A percentile compares a stretch with the other conserved stretches of the same genome.
These are phyloP conservation scores for Heteromeles arbutifolia DNA, from an alignment of 306 rosid species.

Conservation along the genomic window DNA sequence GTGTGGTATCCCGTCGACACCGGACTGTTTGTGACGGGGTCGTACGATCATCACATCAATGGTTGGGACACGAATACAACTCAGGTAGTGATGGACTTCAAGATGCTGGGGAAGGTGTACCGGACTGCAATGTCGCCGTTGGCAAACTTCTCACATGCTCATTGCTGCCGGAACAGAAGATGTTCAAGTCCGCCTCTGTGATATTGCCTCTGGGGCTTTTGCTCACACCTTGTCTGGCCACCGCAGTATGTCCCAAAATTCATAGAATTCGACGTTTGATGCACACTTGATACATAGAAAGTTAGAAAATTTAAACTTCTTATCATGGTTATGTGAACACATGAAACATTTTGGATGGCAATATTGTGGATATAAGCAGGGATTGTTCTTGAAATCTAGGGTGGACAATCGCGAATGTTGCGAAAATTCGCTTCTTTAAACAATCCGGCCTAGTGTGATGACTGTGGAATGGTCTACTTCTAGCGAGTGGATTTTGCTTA, in stretches of 20 bases:
- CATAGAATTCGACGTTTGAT: too few relatives aligned
- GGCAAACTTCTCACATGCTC: conserved; percentile 81
- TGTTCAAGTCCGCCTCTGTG: conserved; percentile 96
- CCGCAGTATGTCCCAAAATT: conserved; percentile 49
- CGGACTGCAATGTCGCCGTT: conserved; percentile 87
- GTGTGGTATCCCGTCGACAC: conserved; percentile 93
- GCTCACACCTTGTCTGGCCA: conserved; percentile 94
- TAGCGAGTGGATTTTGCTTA: conserved; percentile 83
- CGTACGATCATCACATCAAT: conserved; percentile 77
- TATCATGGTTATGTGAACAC: not conserved
- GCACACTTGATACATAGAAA: too few relatives aligned
- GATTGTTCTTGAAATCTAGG: not conserved
- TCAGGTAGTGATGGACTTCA: conserved; percentile 78
- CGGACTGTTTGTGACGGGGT: conserved; percentile 81
- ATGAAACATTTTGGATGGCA: not conserved
- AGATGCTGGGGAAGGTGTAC: conserved; percentile 93
- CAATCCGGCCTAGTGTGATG: conserved; percentile 37
- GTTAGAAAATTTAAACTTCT: too few relatives aligned
- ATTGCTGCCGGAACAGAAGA: conserved; percentile 91
- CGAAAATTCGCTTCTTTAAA: not conserved
- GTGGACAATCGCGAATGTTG: not conserved
- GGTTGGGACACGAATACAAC: conserved; percentile 97
- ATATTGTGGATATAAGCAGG: not conserved
- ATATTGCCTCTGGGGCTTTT: conserved; percentile 86
- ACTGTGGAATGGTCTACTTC: conserved; percentile 89